A percentile compares a stretch with the other conserved stretches of the same genome.
Conservation (phyloP, 2,329 filamentous ascomycete species). For the Cercospora berteroae region DNA sequence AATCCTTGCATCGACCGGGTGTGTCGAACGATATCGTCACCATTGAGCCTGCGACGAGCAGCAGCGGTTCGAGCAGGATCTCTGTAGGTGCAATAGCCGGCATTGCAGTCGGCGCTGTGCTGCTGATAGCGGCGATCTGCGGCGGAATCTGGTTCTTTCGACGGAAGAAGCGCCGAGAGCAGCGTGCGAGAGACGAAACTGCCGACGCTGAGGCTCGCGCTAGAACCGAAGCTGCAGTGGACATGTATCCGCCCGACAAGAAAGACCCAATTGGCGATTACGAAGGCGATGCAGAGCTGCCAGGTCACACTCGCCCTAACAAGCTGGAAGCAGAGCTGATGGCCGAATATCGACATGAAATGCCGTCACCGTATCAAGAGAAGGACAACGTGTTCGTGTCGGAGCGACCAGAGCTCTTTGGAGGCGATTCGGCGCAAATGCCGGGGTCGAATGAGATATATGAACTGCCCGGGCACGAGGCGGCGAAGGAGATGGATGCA, state of each 20-base stretch:
- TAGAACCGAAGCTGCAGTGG: background rate
- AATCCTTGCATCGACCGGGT: constrained; percentile 13
- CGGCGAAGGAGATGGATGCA: constrained; percentile 3
- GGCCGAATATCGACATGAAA: background rate
- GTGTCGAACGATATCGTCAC: constrained; percentile 11
- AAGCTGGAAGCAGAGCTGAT: constrained; percentile 2
- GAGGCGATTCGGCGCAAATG: background rate
- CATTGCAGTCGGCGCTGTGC: background rate
- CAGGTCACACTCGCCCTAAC: background rate
- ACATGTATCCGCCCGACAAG: background rate
- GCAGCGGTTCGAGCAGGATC: background rate
- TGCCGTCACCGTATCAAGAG: background rate
- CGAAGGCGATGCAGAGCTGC: background rate
- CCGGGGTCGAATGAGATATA: constrained; percentile 2
- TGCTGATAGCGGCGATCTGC: background rate
- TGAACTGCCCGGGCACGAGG: background rate
- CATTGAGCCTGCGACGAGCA: background rate
- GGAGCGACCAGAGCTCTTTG: background rate
- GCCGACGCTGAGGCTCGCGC: background rate
- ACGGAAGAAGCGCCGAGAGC: background rate
- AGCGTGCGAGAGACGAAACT: background rate
- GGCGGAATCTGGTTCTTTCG: background rate
- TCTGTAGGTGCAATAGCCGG: background rate
- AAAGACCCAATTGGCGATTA: background rate
- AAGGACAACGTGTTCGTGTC: background rate